These are phyloP conservation scores for Aureobasidium musti DNA, from an alignment of 2,329 filamentous ascomycete genomes.

Conservation along the genomic window DNA sequence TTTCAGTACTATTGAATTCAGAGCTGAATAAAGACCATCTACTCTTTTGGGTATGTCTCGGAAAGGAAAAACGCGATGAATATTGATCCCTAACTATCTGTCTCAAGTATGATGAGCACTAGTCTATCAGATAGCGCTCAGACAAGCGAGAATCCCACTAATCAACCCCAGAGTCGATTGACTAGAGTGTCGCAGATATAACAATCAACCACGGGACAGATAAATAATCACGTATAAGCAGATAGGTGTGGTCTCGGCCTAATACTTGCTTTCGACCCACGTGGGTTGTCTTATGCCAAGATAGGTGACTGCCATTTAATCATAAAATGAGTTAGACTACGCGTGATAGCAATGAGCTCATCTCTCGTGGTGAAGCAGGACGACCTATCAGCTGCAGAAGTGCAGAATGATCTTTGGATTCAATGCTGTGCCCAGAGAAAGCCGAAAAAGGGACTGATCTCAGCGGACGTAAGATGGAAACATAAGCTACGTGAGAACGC, in stretches of 20 bases:
- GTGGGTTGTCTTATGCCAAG: neutral
- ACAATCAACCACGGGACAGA: neutral
- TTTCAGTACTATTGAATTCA: neutral
- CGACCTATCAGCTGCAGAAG: too few relatives aligned
- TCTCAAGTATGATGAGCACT: neutral
- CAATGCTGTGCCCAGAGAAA: too few relatives aligned
- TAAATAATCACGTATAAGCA: constrained; percentile 8
- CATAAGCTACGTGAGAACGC: neutral
- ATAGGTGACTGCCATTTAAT: neutral
- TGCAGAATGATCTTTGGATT: too few relatives aligned
- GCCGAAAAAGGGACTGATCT: too few relatives aligned
- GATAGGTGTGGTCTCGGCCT: neutral
- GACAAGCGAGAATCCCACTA: neutral
- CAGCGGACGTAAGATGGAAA: too few relatives aligned
- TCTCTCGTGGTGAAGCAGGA: too few relatives aligned
- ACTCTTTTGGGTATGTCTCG: too few relatives aligned
- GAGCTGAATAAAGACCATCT: too few relatives aligned
- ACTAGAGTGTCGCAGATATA: neutral
- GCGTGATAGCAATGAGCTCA: too few relatives aligned
- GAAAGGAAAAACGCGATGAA: too few relatives aligned
- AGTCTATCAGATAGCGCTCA: neutral
- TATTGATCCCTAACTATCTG: neutral
- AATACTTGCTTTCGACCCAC: neutral
- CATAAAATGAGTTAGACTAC: too few relatives aligned
- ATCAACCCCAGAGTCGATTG: neutral